These are phyloP conservation scores for Diplotaxis tenuifolia DNA, from an alignment of 345 rosid species.

Conservation along the genomic window DNA sequence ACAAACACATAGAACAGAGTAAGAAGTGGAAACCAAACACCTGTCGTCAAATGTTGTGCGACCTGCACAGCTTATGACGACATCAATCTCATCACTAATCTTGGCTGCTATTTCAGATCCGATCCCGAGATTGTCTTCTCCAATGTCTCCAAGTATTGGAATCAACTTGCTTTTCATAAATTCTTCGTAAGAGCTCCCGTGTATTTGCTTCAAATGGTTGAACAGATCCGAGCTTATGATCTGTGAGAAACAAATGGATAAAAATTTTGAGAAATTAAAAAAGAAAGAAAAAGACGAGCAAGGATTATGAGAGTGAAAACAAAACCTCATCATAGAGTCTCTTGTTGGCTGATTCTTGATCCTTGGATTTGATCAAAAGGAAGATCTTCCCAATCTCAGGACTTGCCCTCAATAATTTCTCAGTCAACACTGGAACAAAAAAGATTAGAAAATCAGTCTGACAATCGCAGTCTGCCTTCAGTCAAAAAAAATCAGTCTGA, in stretches of 20 bases:
- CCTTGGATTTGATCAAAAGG: constrained; percentile 35
- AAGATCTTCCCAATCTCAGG: constrained; percentile 36
- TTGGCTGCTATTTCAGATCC: not conserved
- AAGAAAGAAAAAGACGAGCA: not conserved
- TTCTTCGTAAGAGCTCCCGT: constrained; percentile 33
- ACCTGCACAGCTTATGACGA: constrained; percentile 64
- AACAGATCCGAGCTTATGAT: constrained; percentile 40
- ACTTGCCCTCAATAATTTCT: constrained; percentile 39
- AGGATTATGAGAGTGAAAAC: not conserved
- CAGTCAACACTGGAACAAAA: constrained; percentile 20
- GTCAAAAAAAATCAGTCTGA: not conserved
- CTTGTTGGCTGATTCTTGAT: constrained; percentile 29
- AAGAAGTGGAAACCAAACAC: not conserved
- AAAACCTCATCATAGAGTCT: constrained; percentile 27
- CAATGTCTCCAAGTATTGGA: constrained; percentile 40
- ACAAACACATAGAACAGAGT: not conserved
- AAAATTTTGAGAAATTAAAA: not conserved
- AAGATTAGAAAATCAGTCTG: not conserved
- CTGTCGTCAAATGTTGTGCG: constrained; percentile 52
- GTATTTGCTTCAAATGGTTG: constrained; percentile 20
- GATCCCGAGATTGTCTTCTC: constrained; percentile 29
- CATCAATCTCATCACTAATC: constrained; percentile 52
- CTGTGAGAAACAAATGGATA: not conserved
- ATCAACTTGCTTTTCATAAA: constrained; percentile 39
- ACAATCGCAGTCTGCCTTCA: not conserved